These are phyloP conservation scores for Spiraea crenata DNA, from an alignment of 331 rosid genomes.

Conservation along the genomic window DNA sequence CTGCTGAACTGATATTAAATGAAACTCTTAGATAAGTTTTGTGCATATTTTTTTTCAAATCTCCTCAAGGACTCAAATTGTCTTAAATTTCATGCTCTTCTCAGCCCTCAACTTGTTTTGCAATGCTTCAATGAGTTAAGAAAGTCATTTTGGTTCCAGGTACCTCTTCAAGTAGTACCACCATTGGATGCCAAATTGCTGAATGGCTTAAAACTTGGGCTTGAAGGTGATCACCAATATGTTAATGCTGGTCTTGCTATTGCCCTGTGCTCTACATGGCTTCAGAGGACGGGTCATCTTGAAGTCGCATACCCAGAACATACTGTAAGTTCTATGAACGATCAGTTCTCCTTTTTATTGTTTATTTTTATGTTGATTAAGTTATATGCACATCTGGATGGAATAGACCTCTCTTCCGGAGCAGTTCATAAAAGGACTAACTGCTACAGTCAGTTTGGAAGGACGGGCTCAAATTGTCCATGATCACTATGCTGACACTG, in stretches of 20 bases:
- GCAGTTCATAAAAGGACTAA: slow-evolving; percentile 72
- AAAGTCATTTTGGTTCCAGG: slow-evolving; percentile 43
- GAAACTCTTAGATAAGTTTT: neutral
- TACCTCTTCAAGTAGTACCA: slow-evolving; percentile 61
- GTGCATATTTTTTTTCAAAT: neutral
- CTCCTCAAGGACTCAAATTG: neutral
- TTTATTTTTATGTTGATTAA: slow-evolving; percentile 24
- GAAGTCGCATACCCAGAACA: slow-evolving; percentile 42
- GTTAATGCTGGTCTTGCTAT: slow-evolving; percentile 89
- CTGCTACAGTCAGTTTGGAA: slow-evolving; percentile 68
- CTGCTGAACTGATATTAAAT: neutral
- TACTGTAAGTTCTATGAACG: slow-evolving; percentile 49
- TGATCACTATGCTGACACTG: slow-evolving; percentile 45
- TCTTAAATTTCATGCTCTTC: neutral
- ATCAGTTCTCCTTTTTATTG: slow-evolving; percentile 12
- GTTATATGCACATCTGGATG: slow-evolving; percentile 25
- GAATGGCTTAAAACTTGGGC: slow-evolving; percentile 74
- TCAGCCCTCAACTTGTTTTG: neutral
- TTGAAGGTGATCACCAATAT: slow-evolving; percentile 95
- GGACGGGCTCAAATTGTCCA: slow-evolving; percentile 94
- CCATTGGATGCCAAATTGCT: slow-evolving; percentile 64
- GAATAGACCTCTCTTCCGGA: slow-evolving; percentile 68
- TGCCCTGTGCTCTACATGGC: slow-evolving; percentile 83
- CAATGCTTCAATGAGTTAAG: slow-evolving; percentile 29
- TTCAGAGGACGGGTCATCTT: slow-evolving; percentile 63